Evolutionary conservation across 169 alveolate species (phyloP).

Genomic region (Eimeria sp.): DNA sequence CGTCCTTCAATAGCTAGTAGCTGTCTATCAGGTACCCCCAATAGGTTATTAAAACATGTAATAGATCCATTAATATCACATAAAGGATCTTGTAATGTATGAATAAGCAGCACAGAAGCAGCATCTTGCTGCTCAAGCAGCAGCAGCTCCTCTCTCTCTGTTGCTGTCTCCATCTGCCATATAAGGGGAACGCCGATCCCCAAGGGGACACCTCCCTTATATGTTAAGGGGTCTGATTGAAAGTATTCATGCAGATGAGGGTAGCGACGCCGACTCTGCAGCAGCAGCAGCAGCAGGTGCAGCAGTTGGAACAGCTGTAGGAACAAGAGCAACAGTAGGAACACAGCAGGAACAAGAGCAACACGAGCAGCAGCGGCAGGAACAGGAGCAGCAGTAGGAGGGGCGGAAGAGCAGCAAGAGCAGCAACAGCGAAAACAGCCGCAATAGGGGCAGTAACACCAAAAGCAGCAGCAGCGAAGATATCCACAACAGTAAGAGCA

Average conservation of each 20-base stretch:
- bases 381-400: no score
- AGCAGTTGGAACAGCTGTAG: neutral
- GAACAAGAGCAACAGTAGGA: neutral
- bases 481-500: neutral
- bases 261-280: neutral
- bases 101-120: slow-evolving; percentile 7
- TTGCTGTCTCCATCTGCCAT: slow-evolving; percentile 29
- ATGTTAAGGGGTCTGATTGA: slow-evolving; percentile 69
- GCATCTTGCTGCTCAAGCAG: neutral
- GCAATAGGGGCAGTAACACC: neutral
- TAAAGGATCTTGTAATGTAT: slow-evolving; percentile 60
- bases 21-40: neutral
- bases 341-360: neutral
- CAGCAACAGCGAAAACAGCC: neutral
- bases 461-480: no score
- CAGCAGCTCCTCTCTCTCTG: slow-evolving; percentile 28
- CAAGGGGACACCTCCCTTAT: slow-evolving; percentile 51
- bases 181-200: slow-evolving; percentile 48
- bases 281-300: slow-evolving; percentile 12
- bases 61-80: slow-evolving; percentile 66
- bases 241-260: slow-evolving; percentile 21
- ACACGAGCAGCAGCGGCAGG: no score
- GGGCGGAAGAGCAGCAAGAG: slow-evolving; percentile 10
- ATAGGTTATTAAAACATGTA: neutral
- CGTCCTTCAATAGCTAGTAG: slow-evolving; percentile 18